phyloP scores from a whole-genome alignment of 306 rosid genomes.

The Abrus pulchellus region DNA sequence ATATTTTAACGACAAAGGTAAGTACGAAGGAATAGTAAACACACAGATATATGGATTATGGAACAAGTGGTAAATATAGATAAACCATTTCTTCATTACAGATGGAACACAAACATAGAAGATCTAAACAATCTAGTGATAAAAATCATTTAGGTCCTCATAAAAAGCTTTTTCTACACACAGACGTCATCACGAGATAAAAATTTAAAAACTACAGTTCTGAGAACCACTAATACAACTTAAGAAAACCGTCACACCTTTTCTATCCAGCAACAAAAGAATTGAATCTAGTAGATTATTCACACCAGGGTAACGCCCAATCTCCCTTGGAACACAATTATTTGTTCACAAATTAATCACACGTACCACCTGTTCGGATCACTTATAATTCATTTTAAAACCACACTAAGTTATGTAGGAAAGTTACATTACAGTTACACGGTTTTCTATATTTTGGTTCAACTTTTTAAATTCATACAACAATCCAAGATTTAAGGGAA shows the following conservation, averaged over 20 bases:
- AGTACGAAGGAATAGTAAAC: slow-evolving; percentile 33
- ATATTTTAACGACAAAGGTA: not conserved
- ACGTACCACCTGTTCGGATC: not conserved
- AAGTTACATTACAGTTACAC: not conserved
- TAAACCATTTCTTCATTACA: slow-evolving; percentile 20
- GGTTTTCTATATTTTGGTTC: slow-evolving; percentile 3
- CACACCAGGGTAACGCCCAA: slow-evolving; percentile 7
- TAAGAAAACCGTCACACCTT: slow-evolving; percentile 16
- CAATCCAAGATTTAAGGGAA: slow-evolving; percentile 15
- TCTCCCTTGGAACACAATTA: not conserved
- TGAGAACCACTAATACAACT: slow-evolving; percentile 25
- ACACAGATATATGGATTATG: not conserved
- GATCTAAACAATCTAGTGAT: slow-evolving; percentile 24
- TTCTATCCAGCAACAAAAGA: not conserved
- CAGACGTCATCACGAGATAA: slow-evolving; percentile 23
- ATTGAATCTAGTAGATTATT: slow-evolving; percentile 17
- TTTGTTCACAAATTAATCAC: slow-evolving; percentile 18
- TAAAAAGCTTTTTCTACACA: not conserved
- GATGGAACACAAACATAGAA: slow-evolving; percentile 9
- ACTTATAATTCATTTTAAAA: slow-evolving; percentile 9
- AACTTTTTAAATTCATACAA: not conserved
- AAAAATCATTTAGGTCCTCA: slow-evolving; percentile 17
- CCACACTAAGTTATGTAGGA: not conserved
- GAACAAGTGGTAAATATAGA: slow-evolving; percentile 35
- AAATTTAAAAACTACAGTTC: not conserved